Evolutionary conservation across 176 grass and related monocot genomes (phyloP).

Genomic region (Triticum monococcum): DNA sequence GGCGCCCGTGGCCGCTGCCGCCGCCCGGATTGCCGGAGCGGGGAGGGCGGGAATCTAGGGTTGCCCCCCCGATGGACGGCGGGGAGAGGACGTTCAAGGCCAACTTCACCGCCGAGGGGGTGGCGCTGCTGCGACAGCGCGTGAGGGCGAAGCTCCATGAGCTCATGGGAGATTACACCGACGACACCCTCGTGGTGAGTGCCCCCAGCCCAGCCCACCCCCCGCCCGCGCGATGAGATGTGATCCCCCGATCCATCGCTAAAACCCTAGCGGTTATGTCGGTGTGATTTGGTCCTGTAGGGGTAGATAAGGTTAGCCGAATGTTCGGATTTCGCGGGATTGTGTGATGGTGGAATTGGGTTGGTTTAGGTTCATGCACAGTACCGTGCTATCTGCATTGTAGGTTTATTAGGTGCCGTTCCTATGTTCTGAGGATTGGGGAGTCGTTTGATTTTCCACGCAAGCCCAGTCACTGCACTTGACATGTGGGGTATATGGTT

Average conservation of each 20-base stretch:
- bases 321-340: background rate
- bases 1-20: background rate
- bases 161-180: conserved; percentile 84
- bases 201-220: background rate
- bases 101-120: conserved; percentile 67
- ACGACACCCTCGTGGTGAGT: conserved; percentile 83
- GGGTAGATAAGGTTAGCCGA: background rate
- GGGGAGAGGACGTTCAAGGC: conserved; percentile 60
- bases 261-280: conserved; percentile 31
- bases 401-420: conserved; percentile 25
- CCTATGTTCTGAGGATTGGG: background rate
- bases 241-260: conserved; percentile 30
- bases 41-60: conserved; percentile 47
- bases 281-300: background rate
- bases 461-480: background rate
- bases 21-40: background rate
- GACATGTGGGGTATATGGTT: background rate
- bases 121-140: conserved; percentile 43
- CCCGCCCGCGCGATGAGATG: background rate
- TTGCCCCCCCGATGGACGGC: conserved; percentile 42
- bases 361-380: background rate
- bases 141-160: conserved; percentile 84
- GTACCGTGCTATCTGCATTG: conserved; percentile 10
- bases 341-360: background rate
- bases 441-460: background rate